Evolutionary conservation across 345 rosid genomes (phyloP).

Genomic region (Acer saccharum): DNA sequence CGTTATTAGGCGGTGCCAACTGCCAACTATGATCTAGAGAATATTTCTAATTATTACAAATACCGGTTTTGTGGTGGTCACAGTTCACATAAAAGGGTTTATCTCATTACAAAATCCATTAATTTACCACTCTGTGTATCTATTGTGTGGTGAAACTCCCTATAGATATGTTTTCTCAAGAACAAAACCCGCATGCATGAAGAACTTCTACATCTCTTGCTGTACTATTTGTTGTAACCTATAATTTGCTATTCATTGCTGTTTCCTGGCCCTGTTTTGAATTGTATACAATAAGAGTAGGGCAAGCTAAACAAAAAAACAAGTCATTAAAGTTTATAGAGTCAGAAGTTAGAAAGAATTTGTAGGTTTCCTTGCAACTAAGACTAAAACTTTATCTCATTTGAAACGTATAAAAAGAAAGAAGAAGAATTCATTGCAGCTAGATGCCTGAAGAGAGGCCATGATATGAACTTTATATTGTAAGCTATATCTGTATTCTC

Average conservation of each 20-base stretch:
- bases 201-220: neutral
- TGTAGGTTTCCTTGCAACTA: neutral
- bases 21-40: neutral
- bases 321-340: neutral
- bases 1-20: neutral
- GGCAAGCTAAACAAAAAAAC: neutral
- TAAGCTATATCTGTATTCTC: too few species aligned
- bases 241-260: neutral
- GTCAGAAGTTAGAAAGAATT: neutral
- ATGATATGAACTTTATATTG: too few species aligned
- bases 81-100: neutral
- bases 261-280: neutral
- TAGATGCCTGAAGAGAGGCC: neutral
- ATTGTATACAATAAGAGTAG: neutral
- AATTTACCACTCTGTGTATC: neutral
- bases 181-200: neutral
- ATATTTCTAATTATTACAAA: neutral
- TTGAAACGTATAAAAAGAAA: neutral
- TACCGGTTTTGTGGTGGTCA: neutral
- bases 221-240: neutral
- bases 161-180: too few species aligned
- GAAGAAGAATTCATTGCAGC: neutral
- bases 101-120: neutral
- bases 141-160: neutral
- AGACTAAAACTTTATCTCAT: neutral